Conservation (phyloP, 768 basidiomycete species). For the Amanita rimosa region DNA sequence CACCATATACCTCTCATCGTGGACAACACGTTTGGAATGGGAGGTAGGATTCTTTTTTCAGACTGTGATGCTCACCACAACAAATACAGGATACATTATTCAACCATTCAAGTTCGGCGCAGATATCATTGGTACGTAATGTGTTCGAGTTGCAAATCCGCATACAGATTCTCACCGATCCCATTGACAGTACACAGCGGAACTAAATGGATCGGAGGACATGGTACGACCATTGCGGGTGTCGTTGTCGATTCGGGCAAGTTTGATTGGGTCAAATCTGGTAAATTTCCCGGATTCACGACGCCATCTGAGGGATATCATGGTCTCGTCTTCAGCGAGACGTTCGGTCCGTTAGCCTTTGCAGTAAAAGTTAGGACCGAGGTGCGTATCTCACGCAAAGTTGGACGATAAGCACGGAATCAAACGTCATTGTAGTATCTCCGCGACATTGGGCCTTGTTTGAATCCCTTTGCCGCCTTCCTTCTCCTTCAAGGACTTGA, state of each 20-base stretch:
- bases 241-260: slow-evolving; percentile 67
- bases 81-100: slow-evolving; percentile 40
- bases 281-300: slow-evolving; percentile 66
- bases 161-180: neutral
- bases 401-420: neutral
- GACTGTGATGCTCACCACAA: neutral
- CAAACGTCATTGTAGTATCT: slow-evolving; percentile 26
- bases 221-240: slow-evolving; percentile 72
- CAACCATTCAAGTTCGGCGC: slow-evolving; percentile 66
- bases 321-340: slow-evolving; percentile 53
- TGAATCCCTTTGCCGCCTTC: slow-evolving; percentile 69
- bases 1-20: slow-evolving; percentile 69
- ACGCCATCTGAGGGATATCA: slow-evolving; percentile 70
- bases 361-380: slow-evolving; percentile 54
- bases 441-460: slow-evolving; percentile 52
- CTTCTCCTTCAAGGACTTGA: slow-evolving; percentile 71
- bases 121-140: slow-evolving; percentile 56
- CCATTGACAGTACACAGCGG: slow-evolving; percentile 49
- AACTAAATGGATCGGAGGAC: slow-evolving; percentile 80
- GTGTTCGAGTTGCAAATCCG: too few relatives aligned
- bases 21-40: slow-evolving; percentile 73
- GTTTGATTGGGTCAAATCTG: slow-evolving; percentile 62
- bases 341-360: slow-evolving; percentile 55
- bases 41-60: slow-evolving; percentile 26
- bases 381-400: slow-evolving; percentile 11